Evolutionary conservation across 2,329 filamentous ascomycete species (phyloP), one percentile per base, ranked within the genome.

Genomic region (Botrytis paeoniae): DNA sequence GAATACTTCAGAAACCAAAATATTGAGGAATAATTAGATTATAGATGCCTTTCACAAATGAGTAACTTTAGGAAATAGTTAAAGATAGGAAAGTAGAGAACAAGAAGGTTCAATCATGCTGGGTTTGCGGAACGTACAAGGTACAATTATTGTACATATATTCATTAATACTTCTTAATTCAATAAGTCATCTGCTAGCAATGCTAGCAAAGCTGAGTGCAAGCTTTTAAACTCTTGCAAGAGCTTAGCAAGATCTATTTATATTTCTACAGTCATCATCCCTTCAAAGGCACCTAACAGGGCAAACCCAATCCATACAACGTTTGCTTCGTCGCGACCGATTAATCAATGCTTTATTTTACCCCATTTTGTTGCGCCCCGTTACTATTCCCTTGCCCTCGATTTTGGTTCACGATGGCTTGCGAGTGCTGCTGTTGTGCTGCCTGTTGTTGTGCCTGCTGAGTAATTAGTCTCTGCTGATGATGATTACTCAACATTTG

Each of bases 401-500:
- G 60, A 54, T 54, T 69, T 57, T 41, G 65, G 6, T n/a, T 39
- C 57, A 32, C 57, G 22, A 39, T 54, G 37, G 66, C 68, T 64
- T 77, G 77, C 16, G 71, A 73, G 70, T 74, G 72, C 54, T 73
- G 71, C 10, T 80, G 81, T n/a, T 81, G 70, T 68, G 66, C 43
- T 72, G 70, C n/a, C n/a, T 57, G 51, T 18, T 57, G 51, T 57
- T 57, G 51, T 57, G 51, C n/a, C 51, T 57, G 51, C 51, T 57
- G 51, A 57, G 51, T 57, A 29, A 57, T 57, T 48, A 72, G 37
- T 48, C 65, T 69, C 60, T 73, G 71, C 76, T 87, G 86, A 45
- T 86, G 83, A 69, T 85, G 84, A 25, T 71, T 70, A 59, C 85
- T 83, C 82, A 87, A 83, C 81, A 86, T 84, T n/a, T 85, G 85